Evolutionary conservation across 2,329 filamentous ascomycete species (phyloP), one percentile per base, ranked within the genome.

Genomic region (Botrytis elliptica): DNA sequence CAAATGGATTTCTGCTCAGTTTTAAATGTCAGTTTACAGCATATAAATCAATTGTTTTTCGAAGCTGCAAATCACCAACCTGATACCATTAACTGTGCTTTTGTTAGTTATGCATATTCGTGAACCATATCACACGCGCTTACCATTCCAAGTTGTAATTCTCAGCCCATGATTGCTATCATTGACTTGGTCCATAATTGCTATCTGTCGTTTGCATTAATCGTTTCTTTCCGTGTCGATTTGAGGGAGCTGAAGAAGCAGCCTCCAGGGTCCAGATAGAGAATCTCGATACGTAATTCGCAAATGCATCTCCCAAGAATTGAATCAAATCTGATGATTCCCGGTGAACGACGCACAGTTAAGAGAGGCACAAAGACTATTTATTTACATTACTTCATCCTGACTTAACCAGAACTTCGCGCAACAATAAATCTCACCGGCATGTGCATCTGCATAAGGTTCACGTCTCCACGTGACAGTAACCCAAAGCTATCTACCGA

Each of bases 71-170:
- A 59, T 8, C 25, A 77, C 78, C 73, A 36, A 92, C 91, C 91
- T 88, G 81, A 95, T 95, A 79, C 93, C 93, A 82, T 95, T 95
- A 62, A 94, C 92, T 94, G 76, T 57, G 1, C 44, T 16, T 5
- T 6, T 16, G 71, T 80, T 72, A 79, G 77, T 69, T 55, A 70
- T 29, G 46, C 33, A 4, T 44, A 9, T n/a, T 33, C 3, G 44
- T 8, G 25, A 33, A 22, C 60, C 3, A 7, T 20, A 44, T 36
- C 36, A 38, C 33, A 18, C 20, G 20, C 36, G 63, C 87, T 81
- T 82, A 93, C 92, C 93, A 84, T 95, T 95, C 93, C 93, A 95
- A 22, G 92, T 93, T 4, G 93, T 96, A 78, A 97, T 93, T 75
- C 94, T 90, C 76, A 97, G 85, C 25, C 86, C 88, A 92, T 94